Evolutionary conservation across 352 stramenopile species (phyloP), one percentile per base, ranked within the genome.

Genomic region (Globisporangium parvum): DNA sequence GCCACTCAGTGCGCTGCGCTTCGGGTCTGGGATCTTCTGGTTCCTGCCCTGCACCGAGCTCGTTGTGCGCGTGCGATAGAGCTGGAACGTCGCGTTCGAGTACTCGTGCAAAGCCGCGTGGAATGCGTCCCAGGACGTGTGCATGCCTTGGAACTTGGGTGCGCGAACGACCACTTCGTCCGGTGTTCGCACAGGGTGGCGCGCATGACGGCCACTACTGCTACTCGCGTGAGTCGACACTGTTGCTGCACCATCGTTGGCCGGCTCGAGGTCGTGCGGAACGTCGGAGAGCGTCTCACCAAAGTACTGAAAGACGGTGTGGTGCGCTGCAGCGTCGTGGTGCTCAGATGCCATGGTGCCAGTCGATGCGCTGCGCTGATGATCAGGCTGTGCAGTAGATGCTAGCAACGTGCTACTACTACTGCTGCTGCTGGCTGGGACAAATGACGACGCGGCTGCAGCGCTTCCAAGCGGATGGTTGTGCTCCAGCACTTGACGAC

Each of bases 51-150:
- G 66, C 2, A 80, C 78, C 23, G 80, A 91, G 41, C 74, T 91
- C 4, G 80, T 89, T 21, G 80, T 91, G 47, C 80, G 71, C 8
- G 78, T 89, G 20, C 80, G 79, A 52, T 91, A 91, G 28, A 85
- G 69, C 55, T 91, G 80, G 48, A 77, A 89, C 9, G 80, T 88
- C 17, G 57, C 62, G 45, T 80, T 73, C 0, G 80, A 91, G 52
- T 91, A 91, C 21, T 68, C 50, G 24, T 81, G 75, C 3, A 91
- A 54, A 12, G 47, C 73, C 21, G 63, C 55, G 40, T 91, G 80
- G 49, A 91, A 91, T 2, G 77, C 69, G 10, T 88, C 80, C 80
- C 80, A 91, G 0, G 80, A 91, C 6, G 53, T 63, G 50, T 88
- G 83, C 5, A 84, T 42, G 2, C 62, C 60, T 45, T 73, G 67